Conservation (phyloP, 441 rosid species). For the Eugenia klotzschiana region DNA sequence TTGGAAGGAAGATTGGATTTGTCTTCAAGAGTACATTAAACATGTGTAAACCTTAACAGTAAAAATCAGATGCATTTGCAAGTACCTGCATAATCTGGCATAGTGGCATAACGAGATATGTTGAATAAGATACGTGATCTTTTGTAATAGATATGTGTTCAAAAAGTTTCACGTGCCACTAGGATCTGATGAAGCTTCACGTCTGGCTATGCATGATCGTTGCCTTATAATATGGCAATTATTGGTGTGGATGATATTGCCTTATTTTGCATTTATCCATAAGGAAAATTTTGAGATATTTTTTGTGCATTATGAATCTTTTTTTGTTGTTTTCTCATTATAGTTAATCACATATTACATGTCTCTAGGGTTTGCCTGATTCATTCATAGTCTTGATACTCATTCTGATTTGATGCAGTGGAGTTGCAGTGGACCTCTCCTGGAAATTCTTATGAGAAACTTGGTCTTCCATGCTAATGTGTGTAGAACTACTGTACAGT, state of each 20-base stretch:
- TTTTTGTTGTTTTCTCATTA: not conserved
- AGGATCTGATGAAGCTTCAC: not conserved
- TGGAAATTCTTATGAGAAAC: conserved; percentile 55
- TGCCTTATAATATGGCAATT: not conserved
- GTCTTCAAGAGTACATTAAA: not conserved
- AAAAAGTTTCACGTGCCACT: not conserved
- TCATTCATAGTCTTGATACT: not conserved
- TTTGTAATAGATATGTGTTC: not conserved
- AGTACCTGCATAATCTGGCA: not conserved
- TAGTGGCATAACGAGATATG: not conserved
- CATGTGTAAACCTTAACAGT: not conserved
- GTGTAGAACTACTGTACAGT: conserved; percentile 31
- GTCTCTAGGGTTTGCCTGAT: not conserved
- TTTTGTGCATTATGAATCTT: not conserved
- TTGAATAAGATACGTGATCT: not conserved
- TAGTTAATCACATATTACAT: not conserved
- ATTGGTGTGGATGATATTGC: not conserved
- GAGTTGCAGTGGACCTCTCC: conserved; percentile 73
- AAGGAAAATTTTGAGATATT: not conserved
- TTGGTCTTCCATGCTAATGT: conserved; percentile 27
- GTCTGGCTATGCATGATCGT: not conserved
- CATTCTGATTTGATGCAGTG: conserved; percentile 45
- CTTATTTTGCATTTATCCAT: not conserved
- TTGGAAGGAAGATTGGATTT: not conserved
- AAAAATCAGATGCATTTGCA: not conserved